Evolutionary conservation across 2,329 filamentous ascomycete species (phyloP).

Genomic region (Colletotrichum tabaci): DNA sequence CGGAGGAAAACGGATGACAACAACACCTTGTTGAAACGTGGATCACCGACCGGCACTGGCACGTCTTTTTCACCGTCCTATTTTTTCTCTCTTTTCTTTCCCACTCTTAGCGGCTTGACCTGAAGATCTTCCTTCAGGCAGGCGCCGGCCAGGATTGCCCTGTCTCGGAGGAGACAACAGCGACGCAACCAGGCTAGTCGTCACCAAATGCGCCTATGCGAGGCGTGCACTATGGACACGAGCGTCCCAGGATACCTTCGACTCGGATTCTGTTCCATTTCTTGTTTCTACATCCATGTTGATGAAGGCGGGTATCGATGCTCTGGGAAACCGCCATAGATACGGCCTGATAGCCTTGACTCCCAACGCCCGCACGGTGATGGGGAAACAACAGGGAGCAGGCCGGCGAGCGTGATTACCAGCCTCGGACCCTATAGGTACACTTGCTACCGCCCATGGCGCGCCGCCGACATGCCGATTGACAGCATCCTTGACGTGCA

Average conservation of each 20-base stretch:
- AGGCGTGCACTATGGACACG: too few species aligned
- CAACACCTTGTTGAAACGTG: slow-evolving; percentile 20
- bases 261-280: too few species aligned
- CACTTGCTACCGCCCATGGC: too few species aligned
- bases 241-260: too few species aligned
- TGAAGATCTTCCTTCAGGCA: slow-evolving; percentile 18
- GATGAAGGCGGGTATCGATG: background rate
- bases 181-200: background rate
- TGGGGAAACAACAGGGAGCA: background rate
- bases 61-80: too few species aligned
- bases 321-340: background rate
- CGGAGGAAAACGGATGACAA: background rate
- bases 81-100: background rate
- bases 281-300: background rate
- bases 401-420: background rate
- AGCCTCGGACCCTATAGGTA: background rate
- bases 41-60: slow-evolving; percentile 9
- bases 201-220: background rate
- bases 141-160: slow-evolving; percentile 10
- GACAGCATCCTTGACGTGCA: background rate
- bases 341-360: background rate
- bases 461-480: background rate
- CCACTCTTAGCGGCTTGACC: background rate
- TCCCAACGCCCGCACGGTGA: background rate
- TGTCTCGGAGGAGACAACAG: background rate